A percentile compares a stretch with the other conserved stretches of the same genome.
phyloP scores from a whole-genome alignment of 352 stramenopile genomes.

The Globisporangium paroecandrum region DNA sequence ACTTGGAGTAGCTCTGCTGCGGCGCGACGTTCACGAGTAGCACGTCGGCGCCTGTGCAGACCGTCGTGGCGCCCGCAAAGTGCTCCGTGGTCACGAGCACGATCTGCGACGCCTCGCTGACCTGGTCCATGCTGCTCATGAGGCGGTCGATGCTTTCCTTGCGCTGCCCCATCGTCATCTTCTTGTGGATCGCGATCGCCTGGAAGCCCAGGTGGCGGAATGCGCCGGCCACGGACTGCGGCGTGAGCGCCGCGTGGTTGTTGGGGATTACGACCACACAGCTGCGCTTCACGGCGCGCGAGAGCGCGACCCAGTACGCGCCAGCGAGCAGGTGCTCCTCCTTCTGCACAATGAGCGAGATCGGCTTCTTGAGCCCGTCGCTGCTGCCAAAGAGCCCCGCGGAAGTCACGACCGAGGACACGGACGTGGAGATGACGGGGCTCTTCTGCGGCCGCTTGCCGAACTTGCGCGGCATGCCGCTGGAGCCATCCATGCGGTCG shows the following conservation, averaged over 20 bases:
- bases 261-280: constrained; percentile 55
- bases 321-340: constrained; percentile 39
- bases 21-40: constrained; percentile 25
- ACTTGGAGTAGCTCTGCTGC: constrained; percentile 29
- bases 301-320: constrained; percentile 60
- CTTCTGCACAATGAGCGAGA: constrained; percentile 29
- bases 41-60: constrained; percentile 32
- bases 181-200: constrained; percentile 60
- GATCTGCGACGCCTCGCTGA: constrained; percentile 19
- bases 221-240: constrained; percentile 36
- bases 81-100: constrained; percentile 67
- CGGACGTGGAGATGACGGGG: constrained; percentile 12
- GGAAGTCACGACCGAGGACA: constrained; percentile 13
- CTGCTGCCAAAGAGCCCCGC: constrained; percentile 10
- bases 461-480: neutral
- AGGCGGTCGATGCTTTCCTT: constrained; percentile 54
- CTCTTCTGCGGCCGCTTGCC: constrained; percentile 11
- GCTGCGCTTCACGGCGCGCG: constrained; percentile 31
- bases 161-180: constrained; percentile 58
- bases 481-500: neutral
- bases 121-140: neutral
- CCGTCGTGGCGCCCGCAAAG: constrained; percentile 29
- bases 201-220: constrained; percentile 60
- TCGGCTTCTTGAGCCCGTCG: constrained; percentile 10
- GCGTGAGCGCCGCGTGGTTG: constrained; percentile 22